Evolutionary conservation across 1,284 basidiomycete genomes (phyloP), one percentile per base, ranked within the genome.

Genomic region (Coriolopsis trogii): DNA sequence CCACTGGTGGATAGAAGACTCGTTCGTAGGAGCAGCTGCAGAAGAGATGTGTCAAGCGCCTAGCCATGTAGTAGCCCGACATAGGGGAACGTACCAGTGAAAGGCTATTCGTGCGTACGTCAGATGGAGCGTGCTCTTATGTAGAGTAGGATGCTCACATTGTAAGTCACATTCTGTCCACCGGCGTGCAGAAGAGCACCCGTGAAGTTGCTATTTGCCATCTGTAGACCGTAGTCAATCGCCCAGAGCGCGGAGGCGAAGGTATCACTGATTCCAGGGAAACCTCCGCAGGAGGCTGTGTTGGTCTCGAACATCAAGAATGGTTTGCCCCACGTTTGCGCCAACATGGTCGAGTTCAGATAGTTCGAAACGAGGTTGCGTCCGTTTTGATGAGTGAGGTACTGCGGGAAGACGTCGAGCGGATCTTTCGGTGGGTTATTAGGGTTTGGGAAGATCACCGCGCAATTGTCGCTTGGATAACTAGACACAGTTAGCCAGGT

Each of bases 191-290:
- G 60, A 31, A 75, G 56, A 16, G 69, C 71, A 3, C 64, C 63
- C 2, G 70, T 67, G 58, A 74, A 72, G 56, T 73, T 74, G 39
- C 56, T 60, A 41, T 64, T 68, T 15, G 71, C 74, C 65, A 76
- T 68, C 53, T 65, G 64, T 38, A 66, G 42, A 18, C 56, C 60
- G 34, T 85, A 87, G 61, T 88, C 85, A 38, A 85, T 54, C 0
- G 70, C 81, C 89, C 90, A 91, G n/a, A 92, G 72, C 2, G 87
- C 80, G 0, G 81, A 80, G 2, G 80, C 85, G 61, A 89, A 91
- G 20, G 73, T 72, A 56, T 82, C 76, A 46, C 76, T 77, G 41
- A 84, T 60, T 8, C 81, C 80, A 10, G 72, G 66, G 60, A 83
- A 81, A 23, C 81, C 82, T 57, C 79, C 78, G 63, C 82, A 85